phyloP scores from a whole-genome alignment of 768 basidiomycete genomes.

The Leccinum subgranulosum region DNA sequence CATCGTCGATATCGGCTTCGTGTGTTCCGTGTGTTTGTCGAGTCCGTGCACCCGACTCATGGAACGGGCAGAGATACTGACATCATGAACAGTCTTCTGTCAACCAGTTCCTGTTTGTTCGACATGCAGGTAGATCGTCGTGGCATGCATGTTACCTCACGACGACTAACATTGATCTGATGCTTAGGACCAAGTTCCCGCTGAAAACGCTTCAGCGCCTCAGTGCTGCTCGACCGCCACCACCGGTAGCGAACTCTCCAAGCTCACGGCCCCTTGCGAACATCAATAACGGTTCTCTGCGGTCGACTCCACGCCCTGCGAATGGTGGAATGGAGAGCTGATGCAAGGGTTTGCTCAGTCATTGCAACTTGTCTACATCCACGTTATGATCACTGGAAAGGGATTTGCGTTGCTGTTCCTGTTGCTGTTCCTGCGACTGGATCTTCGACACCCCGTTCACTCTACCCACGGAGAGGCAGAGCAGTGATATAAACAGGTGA shows the following conservation, averaged over 20 bases:
- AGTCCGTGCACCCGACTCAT: constrained; percentile 51
- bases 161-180: background rate
- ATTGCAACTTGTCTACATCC: background rate
- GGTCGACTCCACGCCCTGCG: constrained; percentile 14
- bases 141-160: background rate
- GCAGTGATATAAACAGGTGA: constrained; percentile 58
- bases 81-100: constrained; percentile 70
- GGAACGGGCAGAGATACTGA: constrained; percentile 7
- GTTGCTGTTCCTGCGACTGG: background rate
- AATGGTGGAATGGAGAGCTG: constrained; percentile 20
- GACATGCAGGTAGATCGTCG: constrained; percentile 75
- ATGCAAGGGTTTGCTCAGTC: background rate
- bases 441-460: background rate
- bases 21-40: constrained; percentile 97
- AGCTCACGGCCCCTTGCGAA: constrained; percentile 33
- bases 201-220: constrained; percentile 86
- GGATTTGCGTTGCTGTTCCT: background rate
- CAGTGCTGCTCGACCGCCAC: constrained; percentile 53
- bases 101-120: constrained; percentile 91
- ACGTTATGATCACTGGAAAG: background rate
- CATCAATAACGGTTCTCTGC: constrained; percentile 30
- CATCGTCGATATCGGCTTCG: constrained; percentile 94
- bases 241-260: constrained; percentile 28
- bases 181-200: constrained; percentile 85
- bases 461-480: constrained; percentile 35